Evolutionary conservation across 768 basidiomycete genomes (phyloP).

Genomic region (button mushroom (Agaricus bisporus)): DNA sequence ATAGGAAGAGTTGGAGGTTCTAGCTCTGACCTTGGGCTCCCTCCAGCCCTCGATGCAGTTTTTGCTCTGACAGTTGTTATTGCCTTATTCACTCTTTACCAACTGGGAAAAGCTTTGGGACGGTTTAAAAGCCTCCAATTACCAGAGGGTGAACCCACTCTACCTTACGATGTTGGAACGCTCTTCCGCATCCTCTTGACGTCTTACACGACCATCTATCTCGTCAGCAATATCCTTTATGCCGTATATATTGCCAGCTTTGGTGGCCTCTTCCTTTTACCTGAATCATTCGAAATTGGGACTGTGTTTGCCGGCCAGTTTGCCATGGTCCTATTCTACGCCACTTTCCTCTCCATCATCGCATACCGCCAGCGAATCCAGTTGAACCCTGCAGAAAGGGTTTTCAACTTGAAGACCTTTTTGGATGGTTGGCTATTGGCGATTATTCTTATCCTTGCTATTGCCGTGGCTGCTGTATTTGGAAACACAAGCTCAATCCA

Average conservation of each 20-base stretch:
- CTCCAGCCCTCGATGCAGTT: background rate
- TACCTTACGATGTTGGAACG: constrained; percentile 1
- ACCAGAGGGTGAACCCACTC: background rate
- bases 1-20: background rate
- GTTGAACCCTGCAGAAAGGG: background rate
- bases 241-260: background rate
- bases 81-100: background rate
- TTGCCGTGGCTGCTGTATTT: background rate
- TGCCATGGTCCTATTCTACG: background rate
- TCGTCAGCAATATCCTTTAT: constrained; percentile 3
- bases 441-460: background rate
- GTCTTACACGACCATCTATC: background rate
- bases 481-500: background rate
- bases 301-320: background rate
- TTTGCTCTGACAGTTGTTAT: background rate
- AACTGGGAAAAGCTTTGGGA: background rate
- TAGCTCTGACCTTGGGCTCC: background rate
- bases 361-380: background rate
- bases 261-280: background rate
- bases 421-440: background rate
- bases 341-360: constrained; percentile 1
- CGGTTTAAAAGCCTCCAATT: background rate
- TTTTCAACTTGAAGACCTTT: background rate
- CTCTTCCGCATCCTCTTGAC: constrained; percentile 3
- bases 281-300: background rate